phyloP scores from a whole-genome alignment of 2,329 filamentous ascomycete species.

The Cladophialophora psammophila region DNA sequence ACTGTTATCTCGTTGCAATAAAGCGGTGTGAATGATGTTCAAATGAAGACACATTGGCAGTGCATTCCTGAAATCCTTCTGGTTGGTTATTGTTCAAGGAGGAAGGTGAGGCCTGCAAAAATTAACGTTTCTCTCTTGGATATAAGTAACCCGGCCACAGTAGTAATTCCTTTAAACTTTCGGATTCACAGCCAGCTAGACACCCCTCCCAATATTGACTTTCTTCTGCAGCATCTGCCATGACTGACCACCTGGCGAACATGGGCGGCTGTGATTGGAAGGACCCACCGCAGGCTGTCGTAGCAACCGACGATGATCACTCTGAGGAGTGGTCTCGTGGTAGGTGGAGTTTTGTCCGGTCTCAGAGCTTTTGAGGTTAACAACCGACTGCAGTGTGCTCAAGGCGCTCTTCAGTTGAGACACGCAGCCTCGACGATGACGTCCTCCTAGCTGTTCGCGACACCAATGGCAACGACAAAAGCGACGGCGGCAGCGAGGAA shows the following conservation, averaged over 20 bases:
- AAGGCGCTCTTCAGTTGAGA: not conserved
- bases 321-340: constrained; percentile 4
- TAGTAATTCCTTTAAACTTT: not conserved
- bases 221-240: not conserved
- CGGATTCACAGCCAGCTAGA: not conserved
- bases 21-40: constrained; percentile 11
- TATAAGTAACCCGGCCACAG: not conserved
- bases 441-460: not conserved
- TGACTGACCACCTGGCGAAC: not conserved
- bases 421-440: not conserved
- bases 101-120: not conserved
- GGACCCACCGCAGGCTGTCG: not conserved
- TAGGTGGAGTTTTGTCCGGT: not conserved
- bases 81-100: not conserved
- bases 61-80: not conserved
- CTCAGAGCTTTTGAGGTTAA: not conserved
- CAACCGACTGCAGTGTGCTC: constrained; percentile 1
- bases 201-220: not conserved
- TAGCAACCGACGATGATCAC: not conserved
- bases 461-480: not conserved
- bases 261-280: not conserved
- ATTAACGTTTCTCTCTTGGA: not conserved
- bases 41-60: not conserved
- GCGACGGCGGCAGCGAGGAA: not conserved
- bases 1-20: not conserved